Evolutionary conservation across 441 rosid genomes (phyloP), one percentile per base, ranked within the genome.

Genomic region (Croton setiger): DNA sequence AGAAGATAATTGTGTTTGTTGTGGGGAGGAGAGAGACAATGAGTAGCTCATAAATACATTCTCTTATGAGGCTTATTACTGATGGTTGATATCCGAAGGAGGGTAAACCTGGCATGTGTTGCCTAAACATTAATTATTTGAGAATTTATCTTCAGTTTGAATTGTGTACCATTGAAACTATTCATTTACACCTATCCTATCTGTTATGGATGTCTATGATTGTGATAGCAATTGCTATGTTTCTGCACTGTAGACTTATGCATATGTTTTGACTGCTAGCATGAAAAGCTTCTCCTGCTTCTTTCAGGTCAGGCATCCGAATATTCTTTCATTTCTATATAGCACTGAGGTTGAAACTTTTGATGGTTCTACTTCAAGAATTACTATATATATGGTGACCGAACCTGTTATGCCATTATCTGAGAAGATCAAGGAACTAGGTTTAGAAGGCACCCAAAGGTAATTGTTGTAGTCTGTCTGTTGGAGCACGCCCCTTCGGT

Each of bases 261-360:
- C 43, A 36, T 43, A 27, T 43, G 21, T 20, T 41, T 21, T 11
- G 35, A 14, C 39, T 13, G 21, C 18, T 14, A 49, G 33, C 4
- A 63, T 47, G 23, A 20, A 39, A 63, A 49, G 56, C 59, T 74
- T 7, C 17, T 41, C 63, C 65, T 70, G 10, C 49, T 74, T 47
- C 57, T 80, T 71, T 55, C 84, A 95, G 99, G 99, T 91, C 64
- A 89, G 99, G 75, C 99, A 95, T 86, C 99, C 99, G 20, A 95
- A 91, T 79, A 88, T 95, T 75, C 80, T 95, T 52, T 88, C 98
- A 52, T 95, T 92, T 82, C 93, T 95, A 59, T 89, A 92, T 72
- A 95, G 99, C 78, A 86, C 98, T 2, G 99, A 95, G 84, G 87
- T 89, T 66, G 98, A 92, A 83, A 78, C 79, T 76, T 60, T 73